Evolutionary conservation across 23 red algal species (phyloP).

Genomic region (Chondrus crispus): DNA sequence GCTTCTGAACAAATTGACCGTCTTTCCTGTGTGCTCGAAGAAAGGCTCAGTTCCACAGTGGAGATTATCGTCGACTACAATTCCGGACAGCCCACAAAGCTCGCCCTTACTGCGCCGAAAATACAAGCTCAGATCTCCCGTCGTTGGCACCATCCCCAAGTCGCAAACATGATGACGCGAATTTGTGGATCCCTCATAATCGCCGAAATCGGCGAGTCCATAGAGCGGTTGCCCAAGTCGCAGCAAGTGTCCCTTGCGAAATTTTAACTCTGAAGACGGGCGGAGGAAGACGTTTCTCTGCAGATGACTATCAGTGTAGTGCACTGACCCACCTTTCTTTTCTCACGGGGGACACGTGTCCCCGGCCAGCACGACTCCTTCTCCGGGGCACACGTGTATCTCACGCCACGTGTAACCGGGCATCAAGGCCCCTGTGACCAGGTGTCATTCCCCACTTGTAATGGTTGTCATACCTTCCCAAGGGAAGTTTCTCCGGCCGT

Average conservation of each 20-base stretch:
- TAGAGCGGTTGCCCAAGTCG: not conserved
- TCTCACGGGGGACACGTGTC: too few species aligned
- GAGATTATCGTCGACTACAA: not conserved
- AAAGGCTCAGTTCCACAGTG: not conserved
- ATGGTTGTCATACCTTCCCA: too few species aligned
- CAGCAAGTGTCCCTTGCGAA: not conserved
- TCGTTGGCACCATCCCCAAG: not conserved
- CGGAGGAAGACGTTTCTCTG: not conserved
- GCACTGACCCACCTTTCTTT: too few species aligned
- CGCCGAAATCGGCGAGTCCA: not conserved
- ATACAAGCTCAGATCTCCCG: not conserved
- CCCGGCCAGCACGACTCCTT: too few species aligned
- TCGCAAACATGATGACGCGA: not conserved
- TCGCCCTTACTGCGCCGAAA: not conserved
- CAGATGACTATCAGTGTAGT: not conserved
- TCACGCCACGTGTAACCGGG: too few species aligned
- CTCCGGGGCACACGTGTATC: too few species aligned
- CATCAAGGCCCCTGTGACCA: too few species aligned
- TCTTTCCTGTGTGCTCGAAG: not conserved
- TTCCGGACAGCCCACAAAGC: not conserved
- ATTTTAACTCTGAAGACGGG: not conserved
- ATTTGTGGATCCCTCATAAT: not conserved
- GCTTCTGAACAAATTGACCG: not conserved
- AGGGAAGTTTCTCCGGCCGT: too few species aligned
- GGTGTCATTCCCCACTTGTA: too few species aligned